Evolutionary conservation across 1,284 basidiomycete genomes (phyloP), one percentile per base, ranked within the genome.

Genomic region (Cryptococcus sp.): DNA sequence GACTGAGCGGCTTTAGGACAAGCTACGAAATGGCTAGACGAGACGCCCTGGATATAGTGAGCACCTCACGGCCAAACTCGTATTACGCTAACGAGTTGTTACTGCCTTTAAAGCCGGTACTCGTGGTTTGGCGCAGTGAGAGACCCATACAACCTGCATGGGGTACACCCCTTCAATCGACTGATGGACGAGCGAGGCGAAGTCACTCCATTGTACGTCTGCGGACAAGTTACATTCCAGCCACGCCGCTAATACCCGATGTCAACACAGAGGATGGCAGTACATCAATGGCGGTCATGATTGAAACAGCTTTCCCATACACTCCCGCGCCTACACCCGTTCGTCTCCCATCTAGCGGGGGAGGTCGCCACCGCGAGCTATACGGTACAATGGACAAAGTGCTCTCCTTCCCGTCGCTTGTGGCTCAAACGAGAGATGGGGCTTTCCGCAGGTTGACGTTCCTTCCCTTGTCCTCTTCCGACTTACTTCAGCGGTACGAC

Each of bases 1-100:
- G 40, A 35, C 46, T 50, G 11, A 27, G 31, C 3, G 13, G 1
- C 11, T 23, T 27, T 44, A 71, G 69, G 70, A 40, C 70, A 72
- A 53, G 65, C 64, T 0, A 72, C 70, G 5, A 60, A 69, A 47
- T 74, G 70, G 72, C 66, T 74, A 13, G 72, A 74, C 50, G 64
- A 71, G 53, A 71, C 64, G 1, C 61, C 64, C 19, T 72, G 64
- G 31, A 60, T 72, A n/a, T 20, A 54, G 70, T 68, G 42, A 31
- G 68, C 59, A n/a, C 22, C 16, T n/a, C 22, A 27, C 45, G 49
- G 5, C 48, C 41, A 31, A 52, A 52, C 35, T 45, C 47, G 50
- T 52, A 38, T 25, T 46, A 23, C 0, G 8, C 42, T 40, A 13
- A 22, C 27, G 31, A 31, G 8, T 25, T 42, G 20, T 50, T 44